Conservation (phyloP, 2,329 filamentous ascomycete genomes). For the Fusarium luffae region DNA sequence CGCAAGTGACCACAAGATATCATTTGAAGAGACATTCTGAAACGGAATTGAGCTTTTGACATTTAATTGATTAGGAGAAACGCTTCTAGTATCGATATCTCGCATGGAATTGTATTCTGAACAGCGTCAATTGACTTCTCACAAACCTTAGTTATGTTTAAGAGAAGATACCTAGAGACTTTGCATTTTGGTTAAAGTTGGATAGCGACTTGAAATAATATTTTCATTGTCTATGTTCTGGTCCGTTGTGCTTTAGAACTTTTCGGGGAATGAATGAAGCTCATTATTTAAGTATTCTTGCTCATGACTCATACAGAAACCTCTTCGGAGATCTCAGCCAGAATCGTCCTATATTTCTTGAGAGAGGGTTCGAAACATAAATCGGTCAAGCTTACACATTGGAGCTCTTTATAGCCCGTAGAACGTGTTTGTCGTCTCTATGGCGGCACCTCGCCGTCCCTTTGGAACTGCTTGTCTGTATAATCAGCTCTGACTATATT, state of each 20-base stretch:
- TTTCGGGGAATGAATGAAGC: background rate
- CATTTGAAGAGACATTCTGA: background rate
- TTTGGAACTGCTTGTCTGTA: background rate
- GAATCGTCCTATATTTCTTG: background rate
- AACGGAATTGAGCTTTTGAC: too few species aligned
- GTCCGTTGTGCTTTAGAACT: background rate
- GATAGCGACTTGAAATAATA: too few species aligned
- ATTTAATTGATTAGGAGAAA: too few species aligned
- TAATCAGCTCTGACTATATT: background rate
- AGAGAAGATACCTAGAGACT: too few species aligned
- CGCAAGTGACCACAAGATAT: accelerated
- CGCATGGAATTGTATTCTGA: background rate
- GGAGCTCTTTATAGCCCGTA: background rate
- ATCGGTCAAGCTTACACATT: background rate
- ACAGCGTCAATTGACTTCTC: background rate
- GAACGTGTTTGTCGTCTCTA: background rate
- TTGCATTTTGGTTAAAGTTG: too few species aligned
- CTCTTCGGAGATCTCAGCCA: background rate
- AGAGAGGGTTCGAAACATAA: background rate
- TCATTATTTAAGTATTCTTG: background rate
- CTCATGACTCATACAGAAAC: background rate
- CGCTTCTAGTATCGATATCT: background rate
- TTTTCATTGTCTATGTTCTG: too few species aligned
- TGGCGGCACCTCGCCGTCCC: background rate
- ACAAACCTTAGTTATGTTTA: too few species aligned